Percentiles rank a stretch among this genome's conserved stretches.
Conservation (phyloP, 1,284 basidiomycete species). For the Cryptococcus floricola region DNA sequence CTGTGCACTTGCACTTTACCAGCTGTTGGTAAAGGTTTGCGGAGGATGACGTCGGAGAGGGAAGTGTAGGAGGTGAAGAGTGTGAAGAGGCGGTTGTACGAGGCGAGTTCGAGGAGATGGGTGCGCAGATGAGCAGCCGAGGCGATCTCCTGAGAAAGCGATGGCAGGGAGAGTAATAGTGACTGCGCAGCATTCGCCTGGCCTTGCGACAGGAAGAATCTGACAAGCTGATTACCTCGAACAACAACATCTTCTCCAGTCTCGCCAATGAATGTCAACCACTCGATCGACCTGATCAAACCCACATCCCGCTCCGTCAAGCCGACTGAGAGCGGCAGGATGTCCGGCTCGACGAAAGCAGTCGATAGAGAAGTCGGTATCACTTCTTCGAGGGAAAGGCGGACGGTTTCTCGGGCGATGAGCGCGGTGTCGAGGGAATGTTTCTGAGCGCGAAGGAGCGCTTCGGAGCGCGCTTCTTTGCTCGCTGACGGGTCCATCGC, state of each 20-base stretch:
- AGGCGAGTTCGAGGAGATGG: constrained; percentile 32
- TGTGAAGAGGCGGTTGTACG: constrained; percentile 28
- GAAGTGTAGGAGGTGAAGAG: constrained; percentile 36
- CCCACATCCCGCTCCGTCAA: constrained; percentile 56
- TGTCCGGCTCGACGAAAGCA: constrained; percentile 43
- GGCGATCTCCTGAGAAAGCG: constrained; percentile 9
- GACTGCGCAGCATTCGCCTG: constrained; percentile 66
- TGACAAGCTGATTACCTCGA: constrained; percentile 76
- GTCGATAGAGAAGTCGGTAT: constrained; percentile 51
- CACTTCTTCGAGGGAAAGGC: constrained; percentile 67
- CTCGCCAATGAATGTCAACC: constrained; percentile 75
- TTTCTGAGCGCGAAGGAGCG: constrained; percentile 71
- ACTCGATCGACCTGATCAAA: constrained; percentile 84
- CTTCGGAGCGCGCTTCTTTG: constrained; percentile 63
- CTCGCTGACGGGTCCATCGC: constrained; percentile 71
- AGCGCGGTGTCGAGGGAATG: constrained; percentile 77
- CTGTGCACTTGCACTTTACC: constrained; percentile 35
- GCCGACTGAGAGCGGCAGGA: constrained; percentile 54
- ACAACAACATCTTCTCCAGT: constrained; percentile 75
- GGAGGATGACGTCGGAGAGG: constrained; percentile 33
- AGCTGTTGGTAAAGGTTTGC: constrained; percentile 29
- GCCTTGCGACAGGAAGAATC: constrained; percentile 78
- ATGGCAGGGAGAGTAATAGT: constrained; percentile 64
- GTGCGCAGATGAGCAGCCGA: constrained; percentile 58
- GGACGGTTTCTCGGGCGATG: constrained; percentile 77